phyloP scores from a whole-genome alignment of 768 basidiomycete genomes.

The Candolleomyces aberdarensis region DNA sequence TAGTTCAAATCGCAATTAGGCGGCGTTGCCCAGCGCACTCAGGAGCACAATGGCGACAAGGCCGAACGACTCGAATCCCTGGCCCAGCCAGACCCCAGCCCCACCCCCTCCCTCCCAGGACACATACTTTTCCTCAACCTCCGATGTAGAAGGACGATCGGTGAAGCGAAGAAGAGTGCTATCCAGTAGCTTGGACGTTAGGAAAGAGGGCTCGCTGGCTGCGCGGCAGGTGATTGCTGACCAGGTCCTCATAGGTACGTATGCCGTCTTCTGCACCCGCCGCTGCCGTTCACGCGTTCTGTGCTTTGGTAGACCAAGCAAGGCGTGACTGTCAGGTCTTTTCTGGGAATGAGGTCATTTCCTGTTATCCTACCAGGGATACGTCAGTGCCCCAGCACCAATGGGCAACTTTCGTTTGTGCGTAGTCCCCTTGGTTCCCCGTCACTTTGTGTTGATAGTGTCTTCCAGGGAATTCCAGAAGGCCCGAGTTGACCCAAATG shows the following conservation, averaged over 20 bases:
- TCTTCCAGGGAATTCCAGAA: constrained; percentile 66
- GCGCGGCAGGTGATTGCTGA: constrained; percentile 39
- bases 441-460: constrained; percentile 4
- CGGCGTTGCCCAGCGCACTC: background rate
- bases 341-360: constrained; percentile 69
- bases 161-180: constrained; percentile 13
- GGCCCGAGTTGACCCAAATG: constrained; percentile 61
- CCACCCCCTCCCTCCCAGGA: constrained; percentile 8
- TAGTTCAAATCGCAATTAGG: background rate
- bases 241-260: constrained; percentile 30
- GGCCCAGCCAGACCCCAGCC: constrained; percentile 15
- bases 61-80: constrained; percentile 11
- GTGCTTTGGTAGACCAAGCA: constrained; percentile 35
- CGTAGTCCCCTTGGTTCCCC: constrained; percentile 24
- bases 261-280: constrained; percentile 3
- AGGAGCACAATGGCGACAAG: constrained; percentile 9
- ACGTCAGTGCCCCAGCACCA: constrained; percentile 67
- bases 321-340: constrained; percentile 45
- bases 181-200: background rate
- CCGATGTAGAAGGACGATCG: constrained; percentile 11
- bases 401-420: constrained; percentile 78
- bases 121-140: constrained; percentile 2
- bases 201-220: constrained; percentile 14
- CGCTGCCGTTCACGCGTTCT: constrained; percentile 5
- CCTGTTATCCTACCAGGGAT: constrained; percentile 67